Evolutionary conservation across 129 eudicot genomes (phyloP).

Genomic region (Erigeron canadensis): DNA sequence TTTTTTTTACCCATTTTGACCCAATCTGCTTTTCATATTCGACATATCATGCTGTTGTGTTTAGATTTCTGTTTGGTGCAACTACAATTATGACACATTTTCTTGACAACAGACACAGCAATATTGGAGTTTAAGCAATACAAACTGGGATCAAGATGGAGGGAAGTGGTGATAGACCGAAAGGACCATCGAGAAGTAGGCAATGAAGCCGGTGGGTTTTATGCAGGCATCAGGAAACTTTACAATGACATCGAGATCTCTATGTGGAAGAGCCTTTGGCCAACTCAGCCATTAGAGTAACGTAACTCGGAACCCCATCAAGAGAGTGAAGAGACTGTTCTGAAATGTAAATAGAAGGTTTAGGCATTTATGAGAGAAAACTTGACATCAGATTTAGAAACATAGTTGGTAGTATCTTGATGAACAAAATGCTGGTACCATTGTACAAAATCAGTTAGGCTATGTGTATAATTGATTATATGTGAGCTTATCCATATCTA

Average conservation of each 20-base stretch:
- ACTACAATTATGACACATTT: background rate
- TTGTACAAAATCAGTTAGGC: slow-evolving; percentile 20
- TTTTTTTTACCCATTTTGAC: background rate
- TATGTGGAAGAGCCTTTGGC: slow-evolving; percentile 71
- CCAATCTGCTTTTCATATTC: too few relatives aligned
- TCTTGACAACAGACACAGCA: slow-evolving; percentile 41
- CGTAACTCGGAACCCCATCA: background rate
- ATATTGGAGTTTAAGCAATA: slow-evolving; percentile 84
- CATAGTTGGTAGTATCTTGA: too few relatives aligned
- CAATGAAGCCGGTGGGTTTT: slow-evolving; percentile 61
- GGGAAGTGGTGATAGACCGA: slow-evolving; percentile 55
- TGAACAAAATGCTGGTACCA: slow-evolving; percentile 16
- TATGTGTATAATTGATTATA: background rate
- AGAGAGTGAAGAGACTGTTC: background rate
- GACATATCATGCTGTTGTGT: too few relatives aligned
- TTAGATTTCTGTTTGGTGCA: background rate
- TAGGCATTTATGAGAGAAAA: slow-evolving; percentile 18
- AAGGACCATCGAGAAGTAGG: slow-evolving; percentile 77
- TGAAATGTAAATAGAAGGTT: slow-evolving; percentile 35
- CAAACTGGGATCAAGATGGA: slow-evolving; percentile 66
- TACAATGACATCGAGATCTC: slow-evolving; percentile 50
- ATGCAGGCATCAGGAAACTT: slow-evolving; percentile 87
- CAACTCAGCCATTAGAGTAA: slow-evolving; percentile 41
- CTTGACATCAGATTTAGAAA: slow-evolving; percentile 28
- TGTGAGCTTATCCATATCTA: slow-evolving; percentile 2